These are phyloP conservation scores for Botrytis squamosa DNA, from an alignment of 2,329 filamentous ascomycete species.

Conservation along the genomic window DNA sequence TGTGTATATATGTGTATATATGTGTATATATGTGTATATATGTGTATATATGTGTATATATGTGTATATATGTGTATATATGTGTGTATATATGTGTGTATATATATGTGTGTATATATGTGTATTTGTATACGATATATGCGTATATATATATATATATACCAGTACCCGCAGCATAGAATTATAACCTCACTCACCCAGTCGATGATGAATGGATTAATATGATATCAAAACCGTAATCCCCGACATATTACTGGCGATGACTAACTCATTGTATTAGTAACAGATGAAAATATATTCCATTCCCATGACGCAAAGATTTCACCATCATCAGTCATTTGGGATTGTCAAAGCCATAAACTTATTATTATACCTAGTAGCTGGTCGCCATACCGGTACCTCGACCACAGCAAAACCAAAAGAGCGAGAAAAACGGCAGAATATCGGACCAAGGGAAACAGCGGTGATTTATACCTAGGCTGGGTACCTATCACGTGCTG, in stretches of 20 bases:
- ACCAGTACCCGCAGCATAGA: neutral
- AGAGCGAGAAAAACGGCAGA: neutral
- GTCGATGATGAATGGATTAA: neutral
- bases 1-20: rapidly evolving
- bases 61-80: too few relatives aligned
- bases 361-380: too few relatives aligned
- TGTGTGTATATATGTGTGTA: too few relatives aligned
- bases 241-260: too few relatives aligned
- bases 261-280: too few relatives aligned
- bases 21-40: too few relatives aligned
- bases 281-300: neutral
- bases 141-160: neutral
- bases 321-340: neutral
- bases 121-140: too few relatives aligned
- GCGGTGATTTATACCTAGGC: neutral
- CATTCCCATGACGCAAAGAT: neutral
- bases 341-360: neutral
- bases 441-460: neutral
- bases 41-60: too few relatives aligned
- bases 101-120: too few relatives aligned
- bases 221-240: neutral
- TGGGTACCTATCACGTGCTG: too few relatives aligned
- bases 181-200: neutral
- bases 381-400: too few relatives aligned
- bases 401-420: neutral